phyloP scores from a whole-genome alignment of 2,329 filamentous ascomycete genomes.

The Pseudofabraea citricarpa region DNA sequence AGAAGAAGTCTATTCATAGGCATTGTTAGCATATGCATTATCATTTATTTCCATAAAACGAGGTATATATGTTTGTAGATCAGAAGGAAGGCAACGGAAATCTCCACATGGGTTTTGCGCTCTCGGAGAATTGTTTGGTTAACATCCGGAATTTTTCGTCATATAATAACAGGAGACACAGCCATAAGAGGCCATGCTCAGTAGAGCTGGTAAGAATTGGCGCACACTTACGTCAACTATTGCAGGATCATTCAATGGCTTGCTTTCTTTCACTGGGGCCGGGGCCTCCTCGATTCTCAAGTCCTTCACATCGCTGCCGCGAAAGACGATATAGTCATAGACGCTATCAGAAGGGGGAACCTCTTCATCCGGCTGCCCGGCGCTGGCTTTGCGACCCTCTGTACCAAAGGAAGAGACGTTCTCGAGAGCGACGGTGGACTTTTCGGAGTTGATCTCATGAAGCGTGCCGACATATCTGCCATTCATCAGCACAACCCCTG shows the following conservation, averaged over 20 bases:
- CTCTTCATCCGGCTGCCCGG: constrained; percentile 62
- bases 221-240: constrained; percentile 84
- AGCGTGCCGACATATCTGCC: constrained; percentile 88
- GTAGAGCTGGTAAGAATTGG: neutral
- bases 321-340: constrained; percentile 98
- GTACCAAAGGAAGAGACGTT: constrained; percentile 94
- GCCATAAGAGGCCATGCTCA: neutral
- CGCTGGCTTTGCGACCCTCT: constrained; percentile 74
- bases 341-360: constrained; percentile 79
- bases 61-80: constrained; percentile 35
- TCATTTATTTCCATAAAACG: constrained; percentile 4
- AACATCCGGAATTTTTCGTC: constrained; percentile 99
- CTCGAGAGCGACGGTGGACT: constrained; percentile 93
- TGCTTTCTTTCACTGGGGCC: constrained; percentile 67
- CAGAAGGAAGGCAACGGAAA: constrained; percentile 99
- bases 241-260: constrained; percentile 87
- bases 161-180: constrained; percentile 42
- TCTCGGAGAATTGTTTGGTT: constrained; percentile 78
- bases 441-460: constrained; percentile 96
- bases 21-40: constrained; percentile 13
- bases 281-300: constrained; percentile 85
- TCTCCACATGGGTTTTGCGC: constrained; percentile 94
- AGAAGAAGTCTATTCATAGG: constrained; percentile 41
- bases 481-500: constrained; percentile 16
- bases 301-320: constrained; percentile 97